Percentiles rank a stretch among this genome's conserved stretches.
These are phyloP conservation scores for Neurospora sp. DNA, from an alignment of 2,329 filamentous ascomycete species.

Conservation along the genomic window DNA sequence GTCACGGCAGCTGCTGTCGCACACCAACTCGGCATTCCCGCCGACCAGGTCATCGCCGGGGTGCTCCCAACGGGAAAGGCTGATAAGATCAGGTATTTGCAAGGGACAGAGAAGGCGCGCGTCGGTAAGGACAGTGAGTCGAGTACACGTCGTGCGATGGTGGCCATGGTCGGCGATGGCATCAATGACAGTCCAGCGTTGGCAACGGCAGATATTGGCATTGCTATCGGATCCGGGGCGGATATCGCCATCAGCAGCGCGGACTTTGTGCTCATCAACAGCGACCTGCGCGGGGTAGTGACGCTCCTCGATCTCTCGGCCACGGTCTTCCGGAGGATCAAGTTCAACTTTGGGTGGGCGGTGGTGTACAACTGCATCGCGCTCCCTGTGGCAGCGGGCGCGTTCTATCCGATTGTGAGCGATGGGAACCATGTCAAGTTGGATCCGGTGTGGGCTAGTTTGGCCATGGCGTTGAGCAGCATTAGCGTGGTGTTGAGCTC, in stretches of 20 bases:
- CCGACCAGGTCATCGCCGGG: constrained; percentile 69
- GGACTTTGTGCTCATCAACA: constrained; percentile 68
- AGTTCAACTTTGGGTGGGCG: constrained; percentile 81
- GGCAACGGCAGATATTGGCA: constrained; percentile 68
- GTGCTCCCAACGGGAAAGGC: constrained; percentile 80
- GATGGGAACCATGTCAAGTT: constrained; percentile 48
- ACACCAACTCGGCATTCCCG: constrained; percentile 60
- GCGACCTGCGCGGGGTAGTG: constrained; percentile 55
- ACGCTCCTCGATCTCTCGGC: constrained; percentile 63
- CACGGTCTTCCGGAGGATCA: constrained; percentile 66
- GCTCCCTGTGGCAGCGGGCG: constrained; percentile 72
- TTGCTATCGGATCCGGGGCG: constrained; percentile 73
- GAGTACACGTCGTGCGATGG: constrained; percentile 33
- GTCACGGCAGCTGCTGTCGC: constrained; percentile 77
- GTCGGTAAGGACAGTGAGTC: constrained; percentile 16
- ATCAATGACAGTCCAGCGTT: constrained; percentile 84
- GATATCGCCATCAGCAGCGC: constrained; percentile 77
- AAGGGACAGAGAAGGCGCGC: constrained; percentile 37
- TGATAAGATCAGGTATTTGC: constrained; percentile 55
- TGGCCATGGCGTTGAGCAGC: constrained; percentile 89
- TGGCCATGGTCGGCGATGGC: constrained; percentile 83
- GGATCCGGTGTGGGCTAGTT: constrained; percentile 74
- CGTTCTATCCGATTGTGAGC: constrained; percentile 51
- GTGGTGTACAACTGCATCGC: constrained; percentile 70
- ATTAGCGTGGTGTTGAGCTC: constrained; percentile 82